A percentile compares a stretch with the other conserved stretches of the same genome.
Evolutionary conservation across 164 flowering plant genomes (phyloP).

Genomic region (Magnolia changhungtana): DNA sequence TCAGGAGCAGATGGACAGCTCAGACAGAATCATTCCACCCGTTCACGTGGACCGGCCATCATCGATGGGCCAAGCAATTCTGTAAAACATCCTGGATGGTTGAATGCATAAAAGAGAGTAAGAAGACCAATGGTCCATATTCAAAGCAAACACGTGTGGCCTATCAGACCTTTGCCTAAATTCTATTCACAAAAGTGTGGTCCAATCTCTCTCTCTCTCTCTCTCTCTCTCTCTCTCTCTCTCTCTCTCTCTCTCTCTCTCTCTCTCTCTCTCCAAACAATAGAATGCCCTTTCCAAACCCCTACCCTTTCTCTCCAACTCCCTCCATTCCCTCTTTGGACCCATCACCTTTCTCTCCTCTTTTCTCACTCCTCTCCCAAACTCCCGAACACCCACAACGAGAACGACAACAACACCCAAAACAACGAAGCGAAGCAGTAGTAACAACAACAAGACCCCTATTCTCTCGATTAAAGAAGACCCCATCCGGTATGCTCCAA

Average conservation of each 20-base stretch:
- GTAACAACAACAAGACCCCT: slow-evolving; percentile 42
- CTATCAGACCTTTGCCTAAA: no score
- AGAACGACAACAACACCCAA: not conserved
- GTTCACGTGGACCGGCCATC: no score
- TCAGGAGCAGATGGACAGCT: no score
- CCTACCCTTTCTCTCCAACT: slow-evolving; percentile 2
- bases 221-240: no score
- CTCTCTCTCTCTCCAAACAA: slow-evolving; percentile 3
- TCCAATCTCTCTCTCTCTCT: not conserved
- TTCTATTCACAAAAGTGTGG: no score
- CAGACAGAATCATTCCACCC: no score
- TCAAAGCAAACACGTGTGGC: no score
- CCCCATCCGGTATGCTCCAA: slow-evolving; percentile 64
- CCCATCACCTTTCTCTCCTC: slow-evolving; percentile 12
- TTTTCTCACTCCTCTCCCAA: slow-evolving; percentile 5
- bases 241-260: no score
- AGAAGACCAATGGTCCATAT: no score
- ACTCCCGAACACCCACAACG: slow-evolving; percentile 7
- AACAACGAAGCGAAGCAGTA: slow-evolving; percentile 6
- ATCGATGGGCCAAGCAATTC: no score
- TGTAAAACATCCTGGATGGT: no score
- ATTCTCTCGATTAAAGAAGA: slow-evolving; percentile 74
- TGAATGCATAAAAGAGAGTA: no score
- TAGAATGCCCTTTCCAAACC: not conserved
- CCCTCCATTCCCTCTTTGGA: slow-evolving; percentile 5